Evolutionary conservation across 345 rosid species (phyloP), one percentile per base, ranked within the genome.

Genomic region (Salix viminalis): DNA sequence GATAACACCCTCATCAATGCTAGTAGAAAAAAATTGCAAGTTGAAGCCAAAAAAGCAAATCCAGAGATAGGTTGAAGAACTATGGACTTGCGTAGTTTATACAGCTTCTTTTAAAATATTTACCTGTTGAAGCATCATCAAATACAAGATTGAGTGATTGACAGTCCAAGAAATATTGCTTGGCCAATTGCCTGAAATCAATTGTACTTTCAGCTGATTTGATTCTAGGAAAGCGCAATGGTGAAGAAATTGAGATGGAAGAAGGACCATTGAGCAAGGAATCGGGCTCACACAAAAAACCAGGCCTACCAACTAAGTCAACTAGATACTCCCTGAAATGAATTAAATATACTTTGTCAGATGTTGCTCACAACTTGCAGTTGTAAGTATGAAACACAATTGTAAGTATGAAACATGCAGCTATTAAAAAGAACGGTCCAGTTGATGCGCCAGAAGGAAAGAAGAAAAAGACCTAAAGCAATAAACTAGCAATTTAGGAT

Each of bases 221-320:
- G 80, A 84, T 89, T 73, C 87, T 87, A 12, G 97, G 98, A 89
- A 92, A 94, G 83, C 96, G 97, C 88, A 96, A 84, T 68, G 99
- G 98, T 77, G 98, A 94, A 79, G 97, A 88, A 85, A 92, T 89
- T 81, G 92, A 82, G 74, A 96, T 94, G 85, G 99, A 88, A 74
- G 94, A 89, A 76, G 93, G 99, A 80, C 98, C 99, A 84, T 94
- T 94, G 77, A 94, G 91, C 90, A 90, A 87, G 88, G 99, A 96
- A 86, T 92, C 90, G 0, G 99, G 99, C 84, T 90, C 96, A 74
- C 90, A 88, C 82, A 96, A 80, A 84, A 88, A 86, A 76, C 99
- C 99, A 50, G 99, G 97, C 87, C 84, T 91, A 84, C 90, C 96
- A 54, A 91, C 84, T 88, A 96, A 92, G 84, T 96, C 99, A 80